Evolutionary conservation across 1,284 basidiomycete genomes (phyloP).

Genomic region (Puccinia triticina): DNA sequence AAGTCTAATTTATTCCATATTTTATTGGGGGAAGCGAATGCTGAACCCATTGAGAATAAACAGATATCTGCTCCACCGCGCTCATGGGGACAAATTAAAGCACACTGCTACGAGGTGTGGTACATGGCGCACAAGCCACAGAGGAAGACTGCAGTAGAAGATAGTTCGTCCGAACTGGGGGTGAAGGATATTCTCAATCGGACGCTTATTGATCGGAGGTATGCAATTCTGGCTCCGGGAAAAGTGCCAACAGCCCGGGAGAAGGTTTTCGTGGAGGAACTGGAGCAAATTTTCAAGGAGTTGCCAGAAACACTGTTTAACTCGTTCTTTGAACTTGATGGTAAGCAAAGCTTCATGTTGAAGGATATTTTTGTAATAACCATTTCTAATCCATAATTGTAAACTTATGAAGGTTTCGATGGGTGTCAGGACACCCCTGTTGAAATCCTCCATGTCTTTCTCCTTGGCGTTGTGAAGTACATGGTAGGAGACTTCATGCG

Average conservation of each 20-base stretch:
- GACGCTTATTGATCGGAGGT: not conserved
- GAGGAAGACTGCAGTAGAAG: not conserved
- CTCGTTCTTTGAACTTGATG: not conserved
- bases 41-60: not conserved
- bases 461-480: slow-evolving; percentile 8
- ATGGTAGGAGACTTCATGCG: not conserved
- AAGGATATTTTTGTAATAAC: too few species aligned
- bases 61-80: too few species aligned
- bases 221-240: not conserved
- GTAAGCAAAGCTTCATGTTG: not conserved
- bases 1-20: not conserved
- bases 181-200: not conserved
- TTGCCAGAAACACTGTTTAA: not conserved
- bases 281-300: not conserved
- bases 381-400: too few species aligned
- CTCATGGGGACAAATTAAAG: too few species aligned
- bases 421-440: not conserved
- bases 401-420: not conserved
- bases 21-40: not conserved
- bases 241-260: not conserved
- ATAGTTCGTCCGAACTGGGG: not conserved
- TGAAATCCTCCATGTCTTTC: slow-evolving; percentile 4
- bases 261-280: not conserved
- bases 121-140: not conserved
- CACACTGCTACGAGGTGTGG: too few species aligned